These are phyloP conservation scores for Aureococcus anophagefferens DNA, from an alignment of 108 stramenopile genomes.

Conservation along the genomic window DNA sequence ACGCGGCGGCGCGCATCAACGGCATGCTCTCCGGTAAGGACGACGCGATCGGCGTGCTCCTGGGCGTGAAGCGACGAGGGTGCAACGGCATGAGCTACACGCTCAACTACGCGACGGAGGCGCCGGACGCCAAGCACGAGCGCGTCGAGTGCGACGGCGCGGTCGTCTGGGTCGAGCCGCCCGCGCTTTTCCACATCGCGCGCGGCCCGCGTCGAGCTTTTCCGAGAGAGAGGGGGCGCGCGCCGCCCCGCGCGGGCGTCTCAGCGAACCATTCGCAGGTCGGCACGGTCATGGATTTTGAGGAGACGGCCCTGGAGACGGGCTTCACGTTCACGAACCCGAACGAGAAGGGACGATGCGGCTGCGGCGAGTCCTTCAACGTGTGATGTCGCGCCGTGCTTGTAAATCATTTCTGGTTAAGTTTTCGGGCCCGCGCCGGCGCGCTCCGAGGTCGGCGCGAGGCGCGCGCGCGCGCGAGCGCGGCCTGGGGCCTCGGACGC, in stretches of 20 bases:
- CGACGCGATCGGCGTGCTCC: slow-evolving; percentile 74
- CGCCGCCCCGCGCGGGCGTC: no score
- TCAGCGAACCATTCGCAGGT: no score
- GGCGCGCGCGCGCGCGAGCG: no score
- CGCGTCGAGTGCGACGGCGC: slow-evolving; percentile 57
- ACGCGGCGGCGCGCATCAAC: no score
- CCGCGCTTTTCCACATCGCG: slow-evolving; percentile 92
- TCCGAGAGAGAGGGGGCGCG: no score
- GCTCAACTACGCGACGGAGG: slow-evolving; percentile 79
- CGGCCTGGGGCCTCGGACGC: no score
- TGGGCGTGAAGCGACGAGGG: slow-evolving; percentile 87
- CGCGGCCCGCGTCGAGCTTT: no score
- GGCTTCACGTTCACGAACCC: slow-evolving; percentile 99
- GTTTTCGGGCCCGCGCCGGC: no score
- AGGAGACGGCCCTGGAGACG: slow-evolving; percentile 83
- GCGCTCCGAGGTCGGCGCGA: no score
- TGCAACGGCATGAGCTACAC: slow-evolving; percentile 98
- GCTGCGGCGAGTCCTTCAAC: slow-evolving; percentile 98
- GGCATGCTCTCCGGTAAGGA: slow-evolving; percentile 8
- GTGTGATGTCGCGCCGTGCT: no score
- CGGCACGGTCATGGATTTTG: slow-evolving; percentile 94
- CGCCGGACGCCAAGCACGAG: slow-evolving; percentile 42
- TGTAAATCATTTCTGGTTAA: no score
- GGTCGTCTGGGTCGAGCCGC: slow-evolving; percentile 88
- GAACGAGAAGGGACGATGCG: slow-evolving; percentile 96